Conservation (phyloP, 208 protist genomes). For the Wallacemonas collosoma region DNA sequence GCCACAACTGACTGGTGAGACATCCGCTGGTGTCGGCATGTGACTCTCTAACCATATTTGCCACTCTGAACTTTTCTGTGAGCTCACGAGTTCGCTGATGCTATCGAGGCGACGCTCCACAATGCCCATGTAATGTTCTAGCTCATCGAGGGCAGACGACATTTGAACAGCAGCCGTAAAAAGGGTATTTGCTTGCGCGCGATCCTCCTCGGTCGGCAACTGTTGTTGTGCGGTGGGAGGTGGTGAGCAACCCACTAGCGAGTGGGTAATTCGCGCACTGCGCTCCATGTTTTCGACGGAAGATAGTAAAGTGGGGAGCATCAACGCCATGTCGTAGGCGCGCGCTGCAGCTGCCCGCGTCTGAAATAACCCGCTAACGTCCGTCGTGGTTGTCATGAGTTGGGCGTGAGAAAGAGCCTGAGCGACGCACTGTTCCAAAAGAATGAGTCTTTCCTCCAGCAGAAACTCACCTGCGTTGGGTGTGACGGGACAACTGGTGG, state of each 20-base stretch:
- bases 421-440: conserved; percentile 19
- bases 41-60: neutral
- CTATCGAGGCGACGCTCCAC: neutral
- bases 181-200: neutral
- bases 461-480: neutral
- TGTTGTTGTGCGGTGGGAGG: neutral
- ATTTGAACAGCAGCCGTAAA: conserved; percentile 5
- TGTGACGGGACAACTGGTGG: neutral
- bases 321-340: neutral
- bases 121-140: neutral
- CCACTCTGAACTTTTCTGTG: neutral
- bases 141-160: neutral
- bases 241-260: neutral
- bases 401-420: conserved; percentile 17
- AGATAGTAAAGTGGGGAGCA: neutral
- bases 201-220: neutral
- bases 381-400: neutral
- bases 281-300: neutral
- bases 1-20: no score
- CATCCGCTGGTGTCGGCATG: no score
- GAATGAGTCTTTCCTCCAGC: neutral
- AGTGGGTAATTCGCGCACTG: neutral
- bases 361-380: neutral
- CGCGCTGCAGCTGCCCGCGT: conserved; percentile 1
- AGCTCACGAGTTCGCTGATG: neutral